These are phyloP conservation scores for Arthroderma sp. DNA, from an alignment of 2,329 filamentous ascomycete species.

Conservation along the genomic window DNA sequence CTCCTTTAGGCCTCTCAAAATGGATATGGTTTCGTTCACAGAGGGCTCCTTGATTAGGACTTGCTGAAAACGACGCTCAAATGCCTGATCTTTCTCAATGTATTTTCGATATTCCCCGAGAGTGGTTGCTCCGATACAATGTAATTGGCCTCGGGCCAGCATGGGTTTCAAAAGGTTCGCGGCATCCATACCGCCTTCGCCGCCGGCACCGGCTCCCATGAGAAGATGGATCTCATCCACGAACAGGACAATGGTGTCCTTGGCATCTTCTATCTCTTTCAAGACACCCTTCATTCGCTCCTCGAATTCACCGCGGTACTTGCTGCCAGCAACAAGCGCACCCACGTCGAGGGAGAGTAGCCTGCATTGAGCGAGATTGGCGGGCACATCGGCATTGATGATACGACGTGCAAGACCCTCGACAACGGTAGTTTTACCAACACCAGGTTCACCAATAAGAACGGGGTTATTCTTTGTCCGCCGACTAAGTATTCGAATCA, in stretches of 20 bases:
- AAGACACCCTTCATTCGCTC: constrained; percentile 98
- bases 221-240: constrained; percentile 97
- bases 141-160: constrained; percentile 88
- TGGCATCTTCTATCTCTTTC: constrained; percentile 89
- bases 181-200: constrained; percentile 96
- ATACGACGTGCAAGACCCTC: constrained; percentile 92
- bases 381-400: constrained; percentile 90
- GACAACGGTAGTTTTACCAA: constrained; percentile 95
- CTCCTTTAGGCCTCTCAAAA: constrained; percentile 95
- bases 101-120: constrained; percentile 95
- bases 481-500: constrained; percentile 80
- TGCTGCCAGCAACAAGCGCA: constrained; percentile 88
- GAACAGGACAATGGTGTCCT: constrained; percentile 94
- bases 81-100: constrained; percentile 95
- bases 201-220: constrained; percentile 90
- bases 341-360: constrained; percentile 91
- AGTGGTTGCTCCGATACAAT: constrained; percentile 96
- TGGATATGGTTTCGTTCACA: constrained; percentile 83
- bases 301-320: constrained; percentile 96
- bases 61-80: constrained; percentile 97
- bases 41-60: constrained; percentile 91
- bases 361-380: constrained; percentile 86
- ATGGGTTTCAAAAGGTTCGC: constrained; percentile 97
- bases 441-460: constrained; percentile 92
- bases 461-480: constrained; percentile 98